Percentiles rank a stretch among this genome's conserved stretches.
These are phyloP conservation scores for Chrysanthemum lavandulifolium DNA, from an alignment of 129 eudicot species.

Conservation along the genomic window DNA sequence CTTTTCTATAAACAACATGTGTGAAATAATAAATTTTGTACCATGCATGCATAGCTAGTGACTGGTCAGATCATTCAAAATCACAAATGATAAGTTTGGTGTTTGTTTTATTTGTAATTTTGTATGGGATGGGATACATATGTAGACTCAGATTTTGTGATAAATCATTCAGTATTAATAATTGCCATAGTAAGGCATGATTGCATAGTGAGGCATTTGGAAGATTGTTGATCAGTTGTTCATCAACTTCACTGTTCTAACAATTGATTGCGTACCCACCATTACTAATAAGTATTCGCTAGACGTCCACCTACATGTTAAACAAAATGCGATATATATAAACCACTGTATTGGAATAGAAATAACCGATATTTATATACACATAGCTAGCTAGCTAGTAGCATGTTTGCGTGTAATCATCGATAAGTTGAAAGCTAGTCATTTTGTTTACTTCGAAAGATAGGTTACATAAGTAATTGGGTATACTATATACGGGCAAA, in stretches of 20 bases:
- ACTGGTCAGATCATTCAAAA: constrained; percentile 7
- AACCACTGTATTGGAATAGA: too few species aligned
- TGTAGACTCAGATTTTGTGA: constrained; percentile 1
- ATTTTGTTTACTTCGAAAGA: too few species aligned
- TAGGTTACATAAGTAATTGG: too few species aligned
- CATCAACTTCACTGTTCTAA: constrained; percentile 7
- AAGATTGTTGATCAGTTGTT: constrained; percentile 7
- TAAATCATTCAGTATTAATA: constrained; percentile 4
- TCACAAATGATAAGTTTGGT: constrained; percentile 1
- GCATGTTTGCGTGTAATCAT: too few species aligned
- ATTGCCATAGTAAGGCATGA: not conserved
- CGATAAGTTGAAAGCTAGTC: too few species aligned
- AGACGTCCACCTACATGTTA: not conserved
- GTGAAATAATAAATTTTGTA: not conserved
- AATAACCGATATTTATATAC: too few species aligned
- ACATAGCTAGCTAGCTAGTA: too few species aligned
- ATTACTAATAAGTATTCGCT: not conserved
- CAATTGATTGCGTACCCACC: constrained; percentile 4
- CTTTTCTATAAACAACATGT: not conserved
- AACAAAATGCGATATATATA: not conserved
- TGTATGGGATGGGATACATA: constrained; percentile 6
- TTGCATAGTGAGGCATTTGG: constrained; percentile 19
- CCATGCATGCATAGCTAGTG: not conserved
- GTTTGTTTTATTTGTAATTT: constrained; percentile 3
- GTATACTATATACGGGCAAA: too few species aligned